Evolutionary conservation across 75 land plant species (phyloP).

Genomic region (Sequoia sempervirens): DNA sequence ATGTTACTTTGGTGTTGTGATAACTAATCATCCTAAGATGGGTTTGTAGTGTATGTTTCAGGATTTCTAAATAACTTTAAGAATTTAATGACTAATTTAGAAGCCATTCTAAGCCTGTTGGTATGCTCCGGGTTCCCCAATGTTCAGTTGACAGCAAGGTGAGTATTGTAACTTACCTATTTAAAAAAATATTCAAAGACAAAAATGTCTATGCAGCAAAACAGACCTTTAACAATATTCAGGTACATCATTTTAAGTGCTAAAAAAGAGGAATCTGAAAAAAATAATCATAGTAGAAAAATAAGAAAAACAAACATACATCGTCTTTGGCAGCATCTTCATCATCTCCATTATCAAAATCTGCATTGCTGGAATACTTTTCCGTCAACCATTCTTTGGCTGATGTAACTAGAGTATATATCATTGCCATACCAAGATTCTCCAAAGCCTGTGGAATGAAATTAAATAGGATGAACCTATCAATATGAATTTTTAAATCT

Average conservation of each 20-base stretch:
- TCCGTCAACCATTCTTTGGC: conserved; percentile 94
- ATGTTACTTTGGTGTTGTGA: not conserved
- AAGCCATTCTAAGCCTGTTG: not conserved
- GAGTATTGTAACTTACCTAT: not conserved
- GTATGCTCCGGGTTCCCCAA: not conserved
- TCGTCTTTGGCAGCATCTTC: conserved; percentile 65
- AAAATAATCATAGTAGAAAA: not conserved
- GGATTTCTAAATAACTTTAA: not conserved
- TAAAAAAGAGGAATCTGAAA: not conserved
- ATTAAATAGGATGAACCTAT: conserved; percentile 1
- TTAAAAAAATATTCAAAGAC: not conserved
- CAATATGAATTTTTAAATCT: not conserved
- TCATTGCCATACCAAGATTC: conserved; percentile 99
- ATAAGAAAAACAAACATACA: conserved; percentile 24
- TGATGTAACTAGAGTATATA: conserved; percentile 87
- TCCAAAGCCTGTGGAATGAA: conserved; percentile 56
- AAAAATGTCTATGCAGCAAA: not conserved
- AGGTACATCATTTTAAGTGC: not conserved
- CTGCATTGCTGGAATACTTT: conserved; percentile 46
- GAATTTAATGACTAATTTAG: not conserved
- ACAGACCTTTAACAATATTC: not conserved
- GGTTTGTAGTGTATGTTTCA: not conserved
- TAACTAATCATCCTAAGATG: not conserved
- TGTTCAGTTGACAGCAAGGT: not conserved
- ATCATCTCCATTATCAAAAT: conserved; percentile 36